phyloP scores from a whole-genome alignment of 192 early-diverging fungal species.

The Gaertneriomyces semiglobifer region DNA sequence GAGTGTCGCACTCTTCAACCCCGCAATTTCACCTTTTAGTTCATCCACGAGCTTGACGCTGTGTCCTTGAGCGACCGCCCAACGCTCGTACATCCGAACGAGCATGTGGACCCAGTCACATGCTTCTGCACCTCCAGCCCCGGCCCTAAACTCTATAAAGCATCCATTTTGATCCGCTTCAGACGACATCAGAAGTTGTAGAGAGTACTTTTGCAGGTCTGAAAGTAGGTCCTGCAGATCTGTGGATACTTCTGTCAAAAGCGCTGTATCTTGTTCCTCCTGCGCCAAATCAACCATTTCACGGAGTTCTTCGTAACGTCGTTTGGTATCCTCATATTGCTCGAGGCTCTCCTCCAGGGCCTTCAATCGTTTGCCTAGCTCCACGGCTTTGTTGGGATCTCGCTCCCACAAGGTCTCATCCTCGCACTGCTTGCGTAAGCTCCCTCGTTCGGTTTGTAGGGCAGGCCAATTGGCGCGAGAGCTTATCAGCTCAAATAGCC shows the following conservation, averaged over 20 bases:
- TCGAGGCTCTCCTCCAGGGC: slow-evolving; percentile 31
- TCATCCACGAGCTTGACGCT: slow-evolving; percentile 41
- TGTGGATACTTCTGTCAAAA: slow-evolving; percentile 28
- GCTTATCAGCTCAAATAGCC: no score
- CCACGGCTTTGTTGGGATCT: slow-evolving; percentile 37
- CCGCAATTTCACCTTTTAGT: slow-evolving; percentile 41
- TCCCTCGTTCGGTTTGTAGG: background rate
- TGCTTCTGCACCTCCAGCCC: slow-evolving; percentile 48
- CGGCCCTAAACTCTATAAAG: slow-evolving; percentile 53
- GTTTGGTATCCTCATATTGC: slow-evolving; percentile 22
- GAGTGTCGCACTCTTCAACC: slow-evolving; percentile 42
- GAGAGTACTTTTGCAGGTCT: slow-evolving; percentile 35
- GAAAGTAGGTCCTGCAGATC: slow-evolving; percentile 33
- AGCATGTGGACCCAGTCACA: slow-evolving; percentile 48
- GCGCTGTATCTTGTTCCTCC: slow-evolving; percentile 36
- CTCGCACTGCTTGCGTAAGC: background rate
- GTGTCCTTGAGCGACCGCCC: slow-evolving; percentile 33
- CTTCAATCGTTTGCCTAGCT: slow-evolving; percentile 36
- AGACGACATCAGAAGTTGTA: slow-evolving; percentile 46
- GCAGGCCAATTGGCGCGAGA: no score
- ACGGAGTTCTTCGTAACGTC: slow-evolving; percentile 20
- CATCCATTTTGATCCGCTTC: slow-evolving; percentile 48
- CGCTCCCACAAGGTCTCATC: slow-evolving; percentile 37
- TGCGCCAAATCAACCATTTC: slow-evolving; percentile 36
- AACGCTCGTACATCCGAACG: slow-evolving; percentile 41